Base-by-base conservation (phyloP, 2,329 filamentous ascomycete genomes). In the Fusarium equiseti region DNA sequence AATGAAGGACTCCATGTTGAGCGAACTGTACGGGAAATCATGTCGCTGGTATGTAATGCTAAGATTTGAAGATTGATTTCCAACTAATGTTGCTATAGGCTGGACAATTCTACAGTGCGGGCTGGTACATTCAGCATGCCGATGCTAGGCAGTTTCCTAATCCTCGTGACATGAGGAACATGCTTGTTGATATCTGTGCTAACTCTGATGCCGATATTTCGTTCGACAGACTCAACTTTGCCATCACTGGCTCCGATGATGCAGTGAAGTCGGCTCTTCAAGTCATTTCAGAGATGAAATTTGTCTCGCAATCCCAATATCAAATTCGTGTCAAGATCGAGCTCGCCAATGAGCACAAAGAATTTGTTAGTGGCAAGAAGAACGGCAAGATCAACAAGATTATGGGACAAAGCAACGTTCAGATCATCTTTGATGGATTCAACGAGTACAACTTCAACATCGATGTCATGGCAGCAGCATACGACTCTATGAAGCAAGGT, bases 381-480 rank as follows among this genome's bases (percentile, higher is more conserved):
- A 99, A 99, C 76, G 96, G 96, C 81, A 99, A 99, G 84, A 99
- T 99, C 82, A 99, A 99, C 87, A 99, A 99, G 86, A 99, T 99
- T 77, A 99, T 99, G 96, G 96, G 95, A 26, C 95, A 98, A 81
- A 98, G 95, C 86, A 98, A 97, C 75, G 96, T 99, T 15, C 96
- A 99, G 82, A 98, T 99, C 77, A 95, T 99, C 70, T 99, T 99
- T 74, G 96, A 99, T 79, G 95, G 94, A 69, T 99, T 98, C 85
- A 97, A 98, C 81, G 96, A 99, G 83, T 99, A 98, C 87, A 98
- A 99, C 82, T 99, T 99, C 86, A 97, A 98, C 82, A 99, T 99
- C 72, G 96, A 99, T 78, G 95, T 99, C 59, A 95, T 96, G 78
- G 95, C 93, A 48, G 91, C 91, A 59, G 92, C 93, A 74, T 98